These are phyloP conservation scores for Talinum fruticosum DNA, from an alignment of 148 eudicot genomes.

Conservation along the genomic window DNA sequence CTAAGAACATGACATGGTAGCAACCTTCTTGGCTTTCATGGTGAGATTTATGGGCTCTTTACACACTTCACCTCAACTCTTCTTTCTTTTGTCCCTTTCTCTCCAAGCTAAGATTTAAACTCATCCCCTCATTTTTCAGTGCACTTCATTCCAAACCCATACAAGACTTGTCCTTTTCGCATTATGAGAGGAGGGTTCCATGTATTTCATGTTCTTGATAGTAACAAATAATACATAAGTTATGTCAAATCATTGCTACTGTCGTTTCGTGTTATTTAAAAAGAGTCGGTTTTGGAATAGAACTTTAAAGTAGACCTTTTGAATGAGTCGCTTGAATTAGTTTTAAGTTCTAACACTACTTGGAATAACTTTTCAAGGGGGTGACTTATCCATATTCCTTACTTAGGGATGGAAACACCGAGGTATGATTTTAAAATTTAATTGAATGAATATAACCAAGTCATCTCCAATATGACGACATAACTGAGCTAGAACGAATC, in stretches of 20 bases:
- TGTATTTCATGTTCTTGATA: not conserved
- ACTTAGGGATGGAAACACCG: too few species aligned
- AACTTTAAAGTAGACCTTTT: too few species aligned
- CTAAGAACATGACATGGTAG: not conserved
- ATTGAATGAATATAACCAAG: too few species aligned
- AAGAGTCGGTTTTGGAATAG: too few species aligned
- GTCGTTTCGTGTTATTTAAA: too few species aligned
- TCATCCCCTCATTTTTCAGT: not conserved
- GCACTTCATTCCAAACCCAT: not conserved
- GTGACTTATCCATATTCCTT: too few species aligned
- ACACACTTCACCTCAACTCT: not conserved
- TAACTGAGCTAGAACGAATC: too few species aligned
- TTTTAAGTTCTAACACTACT: too few species aligned
- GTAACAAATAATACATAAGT: not conserved
- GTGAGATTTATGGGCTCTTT: not conserved
- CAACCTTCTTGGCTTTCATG: not conserved
- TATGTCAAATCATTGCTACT: not conserved
- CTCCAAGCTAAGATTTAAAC: not conserved
- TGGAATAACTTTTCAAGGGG: too few species aligned
- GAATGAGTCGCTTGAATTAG: too few species aligned
- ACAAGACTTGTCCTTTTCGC: slow-evolving; percentile 11
- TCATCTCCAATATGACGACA: too few species aligned
- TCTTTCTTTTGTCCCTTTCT: not conserved
- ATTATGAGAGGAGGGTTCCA: not conserved
- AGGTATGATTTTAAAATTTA: too few species aligned